These are phyloP conservation scores for Ceratocystis cacaofunesta DNA, from an alignment of 2,329 filamentous ascomycete genomes.

Conservation along the genomic window DNA sequence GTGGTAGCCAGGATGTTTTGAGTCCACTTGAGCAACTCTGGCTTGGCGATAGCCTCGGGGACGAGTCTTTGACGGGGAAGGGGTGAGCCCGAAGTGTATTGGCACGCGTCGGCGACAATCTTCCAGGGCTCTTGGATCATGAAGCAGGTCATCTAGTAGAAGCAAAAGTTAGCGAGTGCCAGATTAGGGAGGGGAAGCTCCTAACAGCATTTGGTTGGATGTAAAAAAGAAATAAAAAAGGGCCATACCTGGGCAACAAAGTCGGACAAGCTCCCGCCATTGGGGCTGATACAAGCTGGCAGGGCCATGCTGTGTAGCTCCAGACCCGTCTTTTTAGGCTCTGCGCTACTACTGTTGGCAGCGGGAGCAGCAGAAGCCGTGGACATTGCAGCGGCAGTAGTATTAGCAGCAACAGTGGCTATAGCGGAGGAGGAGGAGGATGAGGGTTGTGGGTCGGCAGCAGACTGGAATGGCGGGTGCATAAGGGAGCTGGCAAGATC, in stretches of 20 bases:
- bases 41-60: constrained; percentile 51
- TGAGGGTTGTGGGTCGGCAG: neutral
- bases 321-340: constrained; percentile 25
- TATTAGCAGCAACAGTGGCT: constrained; percentile 3
- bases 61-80: constrained; percentile 39
- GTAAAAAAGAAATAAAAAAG: neutral
- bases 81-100: constrained; percentile 26
- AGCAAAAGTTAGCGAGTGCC: neutral
- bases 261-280: constrained; percentile 62
- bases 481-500: neutral
- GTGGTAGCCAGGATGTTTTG: constrained; percentile 81
- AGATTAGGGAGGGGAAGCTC: neutral
- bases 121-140: constrained; percentile 93
- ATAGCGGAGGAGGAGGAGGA: neutral
- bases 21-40: constrained; percentile 56
- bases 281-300: constrained; percentile 58
- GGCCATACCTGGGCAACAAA: constrained; percentile 64
- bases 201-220: neutral
- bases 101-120: constrained; percentile 62
- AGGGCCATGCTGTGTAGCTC: constrained; percentile 52
- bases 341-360: neutral
- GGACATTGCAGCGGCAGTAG: neutral
- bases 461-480: neutral
- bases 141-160: constrained; percentile 67
- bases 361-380: neutral